phyloP scores from a whole-genome alignment of 2,329 filamentous ascomycete species.

The Paracamarosporium sp. region DNA sequence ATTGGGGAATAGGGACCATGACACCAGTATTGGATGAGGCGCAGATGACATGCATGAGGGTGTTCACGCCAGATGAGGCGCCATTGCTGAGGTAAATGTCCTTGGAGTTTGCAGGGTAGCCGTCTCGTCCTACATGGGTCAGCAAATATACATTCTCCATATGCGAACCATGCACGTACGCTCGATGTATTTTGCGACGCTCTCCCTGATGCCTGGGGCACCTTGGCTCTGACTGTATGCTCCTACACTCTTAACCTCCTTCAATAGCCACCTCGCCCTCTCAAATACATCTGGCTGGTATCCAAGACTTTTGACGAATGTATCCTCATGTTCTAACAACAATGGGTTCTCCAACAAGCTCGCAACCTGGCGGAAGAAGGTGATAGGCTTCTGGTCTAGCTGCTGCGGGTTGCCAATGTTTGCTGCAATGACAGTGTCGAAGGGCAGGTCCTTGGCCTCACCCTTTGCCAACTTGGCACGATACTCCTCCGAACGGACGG shows the following conservation, averaged over 20 bases:
- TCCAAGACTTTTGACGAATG: slow-evolving; percentile 75
- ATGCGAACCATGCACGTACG: slow-evolving; percentile 57
- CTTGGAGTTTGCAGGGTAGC: slow-evolving; percentile 79
- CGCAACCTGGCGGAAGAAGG: slow-evolving; percentile 97
- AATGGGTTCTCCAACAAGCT: slow-evolving; percentile 90
- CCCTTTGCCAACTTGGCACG: slow-evolving; percentile 71
- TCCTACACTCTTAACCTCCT: slow-evolving; percentile 86
- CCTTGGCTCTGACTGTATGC: slow-evolving; percentile 96
- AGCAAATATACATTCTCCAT: slow-evolving; percentile 20
- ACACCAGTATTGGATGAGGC: slow-evolving; percentile 78
- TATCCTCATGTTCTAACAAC: slow-evolving; percentile 81
- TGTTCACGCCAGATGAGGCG: slow-evolving; percentile 94
- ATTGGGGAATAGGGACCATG: slow-evolving; percentile 95
- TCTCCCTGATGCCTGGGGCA: slow-evolving; percentile 83
- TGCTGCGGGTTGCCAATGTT: slow-evolving; percentile 99
- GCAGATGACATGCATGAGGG: slow-evolving; percentile 88
- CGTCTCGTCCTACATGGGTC: slow-evolving; percentile 73
- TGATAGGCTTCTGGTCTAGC: slow-evolving; percentile 98
- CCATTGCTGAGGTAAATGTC: slow-evolving; percentile 91
- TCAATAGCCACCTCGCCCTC: slow-evolving; percentile 80
- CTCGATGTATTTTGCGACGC: slow-evolving; percentile 92
- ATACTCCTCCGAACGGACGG: slow-evolving; percentile 91
- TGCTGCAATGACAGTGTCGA: slow-evolving; percentile 89
- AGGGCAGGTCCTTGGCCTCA: slow-evolving; percentile 74
- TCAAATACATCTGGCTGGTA: slow-evolving; percentile 91